Percentiles rank a stretch among this genome's conserved stretches.
These are phyloP conservation scores for Cystofilobasidium macerans DNA, from an alignment of 768 basidiomycete genomes.

Conservation along the genomic window DNA sequence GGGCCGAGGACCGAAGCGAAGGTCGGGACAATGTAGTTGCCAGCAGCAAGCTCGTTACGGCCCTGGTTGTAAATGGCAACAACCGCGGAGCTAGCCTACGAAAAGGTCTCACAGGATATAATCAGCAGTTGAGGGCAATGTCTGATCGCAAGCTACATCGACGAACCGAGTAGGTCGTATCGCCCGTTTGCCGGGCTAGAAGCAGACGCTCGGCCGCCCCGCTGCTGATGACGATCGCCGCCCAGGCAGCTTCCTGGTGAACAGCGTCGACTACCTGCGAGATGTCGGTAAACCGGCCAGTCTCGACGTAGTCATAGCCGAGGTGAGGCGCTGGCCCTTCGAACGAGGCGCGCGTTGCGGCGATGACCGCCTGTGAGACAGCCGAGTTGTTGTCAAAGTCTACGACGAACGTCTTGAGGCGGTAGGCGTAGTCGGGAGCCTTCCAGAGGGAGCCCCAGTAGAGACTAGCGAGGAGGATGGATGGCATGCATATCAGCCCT, in stretches of 20 bases:
- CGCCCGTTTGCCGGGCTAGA: constrained; percentile 39
- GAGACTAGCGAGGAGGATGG: too few relatives aligned
- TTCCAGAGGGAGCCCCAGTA: constrained; percentile 38
- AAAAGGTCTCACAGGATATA: not conserved
- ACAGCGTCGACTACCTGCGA: constrained; percentile 37
- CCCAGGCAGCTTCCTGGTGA: constrained; percentile 42
- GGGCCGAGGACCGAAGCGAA: constrained; percentile 12
- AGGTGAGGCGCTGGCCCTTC: constrained; percentile 30
- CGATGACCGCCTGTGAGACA: constrained; percentile 33
- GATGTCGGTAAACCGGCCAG: constrained; percentile 32
- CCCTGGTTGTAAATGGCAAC: constrained; percentile 44
- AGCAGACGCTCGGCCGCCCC: constrained; percentile 39
- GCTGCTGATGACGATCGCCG: constrained; percentile 41
- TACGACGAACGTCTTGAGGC: constrained; percentile 42
- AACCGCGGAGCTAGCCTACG: constrained; percentile 33
- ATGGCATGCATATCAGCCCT: too few relatives aligned
- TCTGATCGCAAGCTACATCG: constrained; percentile 8
- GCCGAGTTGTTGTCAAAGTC: constrained; percentile 39
- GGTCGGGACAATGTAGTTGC: constrained; percentile 36
- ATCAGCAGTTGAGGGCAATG: not conserved
- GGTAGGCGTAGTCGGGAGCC: constrained; percentile 34
- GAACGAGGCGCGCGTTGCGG: constrained; percentile 18
- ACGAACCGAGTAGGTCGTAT: constrained; percentile 37
- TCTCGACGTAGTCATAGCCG: constrained; percentile 32
- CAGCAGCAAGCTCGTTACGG: constrained; percentile 42